Evolutionary conservation across 2,329 filamentous ascomycete genomes (phyloP), one percentile per base, ranked within the genome.

Genomic region (Paramyrothecium roridum): DNA sequence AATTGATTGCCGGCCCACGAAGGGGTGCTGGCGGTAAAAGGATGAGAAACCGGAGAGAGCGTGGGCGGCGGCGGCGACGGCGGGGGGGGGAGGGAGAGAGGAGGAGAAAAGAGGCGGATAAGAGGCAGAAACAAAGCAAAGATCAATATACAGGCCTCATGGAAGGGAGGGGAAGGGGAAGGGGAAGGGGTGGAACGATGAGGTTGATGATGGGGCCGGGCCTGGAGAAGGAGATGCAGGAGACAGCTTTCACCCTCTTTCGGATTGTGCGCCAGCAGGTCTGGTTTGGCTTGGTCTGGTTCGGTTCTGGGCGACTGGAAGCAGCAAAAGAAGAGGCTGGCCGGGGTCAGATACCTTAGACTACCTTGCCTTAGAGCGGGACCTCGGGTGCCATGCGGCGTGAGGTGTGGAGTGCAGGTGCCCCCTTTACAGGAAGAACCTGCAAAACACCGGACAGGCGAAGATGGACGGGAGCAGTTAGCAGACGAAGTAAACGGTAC

Each of bases 61-160:
- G 57, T 49, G 51, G 52, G 37, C 53, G 52, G n/a, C n/a, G n/a
- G n/a, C n/a, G n/a, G 52, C 40, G 19, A 56, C 54, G 59, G 50
- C 50, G 56, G 58, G 59, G 57, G 53, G 51, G 48, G 61, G 52
- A 53, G 54, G 52, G 56, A 55, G 59, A 57, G 50, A 17, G 13
- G 37, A 19, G 37, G 37, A 16, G 8, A 40, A 54, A 54, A 45
- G 48, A 54, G 40, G 17, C 47, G 48, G 30, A 43, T 45, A 52
- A 48, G 54, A 61, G 57, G 56, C 62, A 64, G 64, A 67, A 67
- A 67, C 63, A 62, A 67, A 69, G 61, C 60, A 64, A 59, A 57
- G 60, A 65, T 71, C 66, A 71, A 70, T 70, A 70, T 69, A 72
- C 67, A 72, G 63, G 69, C 68, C 67, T 66, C 70, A 71, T 69